Percentiles rank a stretch among this genome's conserved stretches.
Conservation (phyloP, 768 basidiomycete genomes). For the Mycena amicta region DNA sequence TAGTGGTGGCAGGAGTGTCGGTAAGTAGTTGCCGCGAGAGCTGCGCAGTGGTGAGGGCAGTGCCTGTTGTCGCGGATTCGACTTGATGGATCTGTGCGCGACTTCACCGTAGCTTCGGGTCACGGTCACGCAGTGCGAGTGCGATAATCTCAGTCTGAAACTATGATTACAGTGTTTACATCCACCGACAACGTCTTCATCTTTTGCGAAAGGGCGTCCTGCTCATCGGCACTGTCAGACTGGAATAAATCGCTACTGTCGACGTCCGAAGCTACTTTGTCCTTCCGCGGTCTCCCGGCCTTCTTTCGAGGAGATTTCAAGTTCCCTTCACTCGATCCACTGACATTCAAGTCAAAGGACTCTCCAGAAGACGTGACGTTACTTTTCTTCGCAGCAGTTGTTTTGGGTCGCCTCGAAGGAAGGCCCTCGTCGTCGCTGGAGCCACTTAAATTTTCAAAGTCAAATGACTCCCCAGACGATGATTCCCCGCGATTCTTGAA, state of each 20-base stretch:
- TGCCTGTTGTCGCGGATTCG: too few relatives aligned
- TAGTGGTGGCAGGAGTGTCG: too few relatives aligned
- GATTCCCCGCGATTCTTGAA: too few relatives aligned
- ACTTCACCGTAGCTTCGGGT: too few relatives aligned
- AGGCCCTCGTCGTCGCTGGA: too few relatives aligned
- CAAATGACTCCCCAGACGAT: too few relatives aligned
- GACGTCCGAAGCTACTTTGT: slow-evolving; percentile 6
- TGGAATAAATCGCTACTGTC: slow-evolving; percentile 23
- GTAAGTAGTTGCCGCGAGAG: too few relatives aligned
- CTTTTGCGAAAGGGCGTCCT: slow-evolving; percentile 3
- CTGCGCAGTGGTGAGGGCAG: too few relatives aligned
- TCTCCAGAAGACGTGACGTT: slow-evolving; percentile 13
- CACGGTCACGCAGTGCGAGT: not conserved
- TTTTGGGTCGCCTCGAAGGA: too few relatives aligned
- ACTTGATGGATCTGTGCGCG: too few relatives aligned
- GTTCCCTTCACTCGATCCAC: slow-evolving; percentile 4
- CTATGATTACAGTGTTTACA: not conserved
- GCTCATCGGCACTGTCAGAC: slow-evolving; percentile 20
- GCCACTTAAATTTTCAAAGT: too few relatives aligned
- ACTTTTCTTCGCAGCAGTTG: too few relatives aligned
- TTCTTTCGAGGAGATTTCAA: not conserved
- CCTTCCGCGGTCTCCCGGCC: not conserved
- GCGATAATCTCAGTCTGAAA: not conserved
- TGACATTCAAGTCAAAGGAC: slow-evolving; percentile 26
- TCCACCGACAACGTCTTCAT: not conserved